These are phyloP conservation scores for Tricholoma terreum DNA, from an alignment of 768 basidiomycete species.

Conservation along the genomic window DNA sequence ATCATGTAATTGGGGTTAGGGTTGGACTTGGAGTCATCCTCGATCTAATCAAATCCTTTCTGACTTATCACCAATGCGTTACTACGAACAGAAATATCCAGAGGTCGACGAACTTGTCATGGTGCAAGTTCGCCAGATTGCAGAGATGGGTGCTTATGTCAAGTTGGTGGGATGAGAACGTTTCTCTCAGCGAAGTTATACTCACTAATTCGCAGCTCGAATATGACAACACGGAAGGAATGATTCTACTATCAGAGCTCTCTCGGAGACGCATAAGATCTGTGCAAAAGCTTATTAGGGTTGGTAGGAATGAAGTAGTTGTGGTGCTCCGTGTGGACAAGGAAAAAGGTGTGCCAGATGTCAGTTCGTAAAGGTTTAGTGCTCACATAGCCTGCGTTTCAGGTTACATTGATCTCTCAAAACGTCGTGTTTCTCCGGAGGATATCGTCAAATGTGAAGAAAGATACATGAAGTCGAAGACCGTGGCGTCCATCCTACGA, in stretches of 20 bases:
- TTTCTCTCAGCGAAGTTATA: not conserved
- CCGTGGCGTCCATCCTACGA: constrained; percentile 89
- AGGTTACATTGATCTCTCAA: constrained; percentile 99
- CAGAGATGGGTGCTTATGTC: constrained; percentile 99
- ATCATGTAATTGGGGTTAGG: not conserved
- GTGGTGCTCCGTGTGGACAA: constrained; percentile 98
- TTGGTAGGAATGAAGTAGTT: constrained; percentile 97
- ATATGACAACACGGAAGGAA: constrained; percentile 98
- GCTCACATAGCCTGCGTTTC: constrained; percentile 1
- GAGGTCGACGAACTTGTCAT: constrained; percentile 98
- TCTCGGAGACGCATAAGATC: constrained; percentile 94
- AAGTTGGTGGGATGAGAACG: constrained; percentile 69
- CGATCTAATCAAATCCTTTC: not conserved
- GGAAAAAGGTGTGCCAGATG: constrained; percentile 76
- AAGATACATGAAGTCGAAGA: constrained; percentile 96
- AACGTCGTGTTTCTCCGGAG: constrained; percentile 95
- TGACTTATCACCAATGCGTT: constrained; percentile 63
- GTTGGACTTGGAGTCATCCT: not conserved
- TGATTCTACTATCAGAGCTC: constrained; percentile 98
- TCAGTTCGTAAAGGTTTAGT: not conserved
- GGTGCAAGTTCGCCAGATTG: constrained; percentile 99
- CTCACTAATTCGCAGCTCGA: constrained; percentile 62
- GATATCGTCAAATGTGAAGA: constrained; percentile 99
- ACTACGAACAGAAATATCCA: constrained; percentile 90
- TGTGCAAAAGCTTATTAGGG: constrained; percentile 96